These are phyloP conservation scores for Colletotrichum sp. DNA, from an alignment of 2,329 filamentous ascomycete genomes.

Conservation along the genomic window DNA sequence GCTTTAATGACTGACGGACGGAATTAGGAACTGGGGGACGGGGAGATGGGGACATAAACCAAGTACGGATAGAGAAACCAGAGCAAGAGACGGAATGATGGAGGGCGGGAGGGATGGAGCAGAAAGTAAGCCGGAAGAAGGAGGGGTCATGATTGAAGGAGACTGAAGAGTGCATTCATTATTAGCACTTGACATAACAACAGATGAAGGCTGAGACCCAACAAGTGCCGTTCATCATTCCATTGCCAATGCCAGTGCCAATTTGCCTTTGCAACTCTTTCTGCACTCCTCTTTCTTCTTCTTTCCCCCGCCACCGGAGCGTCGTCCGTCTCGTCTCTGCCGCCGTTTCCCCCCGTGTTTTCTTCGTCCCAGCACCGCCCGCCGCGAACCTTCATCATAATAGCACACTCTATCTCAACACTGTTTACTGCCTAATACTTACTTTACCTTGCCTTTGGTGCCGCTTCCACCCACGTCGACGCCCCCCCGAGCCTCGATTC, in stretches of 20 bases:
- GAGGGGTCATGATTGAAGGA: neutral
- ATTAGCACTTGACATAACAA: neutral
- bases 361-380: neutral
- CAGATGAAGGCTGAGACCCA: neutral
- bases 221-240: neutral
- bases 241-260: neutral
- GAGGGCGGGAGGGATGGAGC: neutral
- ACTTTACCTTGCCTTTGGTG: neutral
- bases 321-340: neutral
- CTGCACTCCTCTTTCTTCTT: neutral
- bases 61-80: neutral
- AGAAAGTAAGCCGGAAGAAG: neutral
- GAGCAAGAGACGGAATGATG: neutral
- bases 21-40: neutral
- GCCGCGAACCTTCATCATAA: neutral
- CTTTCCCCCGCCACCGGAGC: neutral
- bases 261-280: neutral
- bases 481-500: neutral
- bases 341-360: neutral
- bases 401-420: neutral
- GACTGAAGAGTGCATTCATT: neutral
- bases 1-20: neutral
- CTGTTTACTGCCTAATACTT: neutral
- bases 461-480: neutral
- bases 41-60: neutral